Base-by-base conservation (phyloP, 805 yeast genomes). In the Wickerhamomyces sydowiorum region DNA sequence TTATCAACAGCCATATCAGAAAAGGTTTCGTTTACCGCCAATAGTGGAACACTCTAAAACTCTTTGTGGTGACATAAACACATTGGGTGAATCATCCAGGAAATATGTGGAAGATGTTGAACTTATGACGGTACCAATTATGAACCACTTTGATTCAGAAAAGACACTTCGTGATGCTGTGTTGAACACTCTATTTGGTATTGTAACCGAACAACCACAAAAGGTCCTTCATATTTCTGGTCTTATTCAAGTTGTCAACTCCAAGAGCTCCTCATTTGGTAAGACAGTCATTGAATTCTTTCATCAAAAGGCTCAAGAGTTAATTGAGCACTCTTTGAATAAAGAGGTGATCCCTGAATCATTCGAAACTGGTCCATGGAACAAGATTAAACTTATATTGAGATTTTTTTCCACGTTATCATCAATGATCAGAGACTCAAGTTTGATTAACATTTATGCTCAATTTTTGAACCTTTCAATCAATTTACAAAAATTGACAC, bases 181-280 rank as follows among this genome's bases (percentile, higher is more conserved):
- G 18, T 63, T 86, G 45, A 70, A 73, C 38, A 84, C 86, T 2
- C 56, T 89, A 21, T 73, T 74, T 41, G 86, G 95, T 2, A 74
- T 86, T 35, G 70, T 83, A 10, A 64, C 76, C 23, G 98, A 93
- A 61, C 96, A 91, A 61, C 98, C 99, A 0, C 96, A 90, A 48
- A 93, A 90, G 59, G 75, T 83, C 45, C 78, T 82, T 13, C 75
- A 81, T n/a, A 62, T 91, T 43, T 75, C 88, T 22, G 78, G 81
- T 8, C 68, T 88, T 49, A 65, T 89, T 5, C 73, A 82, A 53
- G 67, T 80, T 19, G 79, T 86, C 37, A 82, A 84, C 62, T 69
- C 83, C 20, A 73, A 73, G 44, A 79, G 78, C 60, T 73, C 76
- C 28, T 66, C 75, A 30, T 80, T 86, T 34, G 91, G 95, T 39